Conservation (phyloP, 2,329 filamentous ascomycete genomes). For the Trichoderma sp. region DNA sequence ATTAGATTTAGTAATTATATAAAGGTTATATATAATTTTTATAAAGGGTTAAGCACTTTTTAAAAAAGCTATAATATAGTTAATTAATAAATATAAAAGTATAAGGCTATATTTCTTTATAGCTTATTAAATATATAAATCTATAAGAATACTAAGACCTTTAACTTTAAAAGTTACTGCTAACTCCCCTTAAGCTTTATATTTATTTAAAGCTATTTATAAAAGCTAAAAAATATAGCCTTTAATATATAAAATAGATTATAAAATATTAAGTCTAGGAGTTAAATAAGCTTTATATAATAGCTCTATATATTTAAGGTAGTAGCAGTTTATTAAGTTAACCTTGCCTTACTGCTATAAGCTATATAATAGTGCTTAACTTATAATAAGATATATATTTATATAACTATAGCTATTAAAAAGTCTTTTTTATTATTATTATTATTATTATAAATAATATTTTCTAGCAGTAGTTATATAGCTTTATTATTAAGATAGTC, state of each 20-base stretch:
- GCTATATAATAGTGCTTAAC: too few relatives aligned
- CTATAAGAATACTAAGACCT: not conserved
- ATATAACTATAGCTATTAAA: too few relatives aligned
- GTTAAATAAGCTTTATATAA: too few relatives aligned
- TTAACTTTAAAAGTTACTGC: not conserved
- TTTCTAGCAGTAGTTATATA: too few relatives aligned
- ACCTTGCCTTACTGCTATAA: too few relatives aligned
- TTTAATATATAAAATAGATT: slow-evolving; percentile 7
- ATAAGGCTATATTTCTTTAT: not conserved
- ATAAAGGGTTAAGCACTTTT: not conserved
- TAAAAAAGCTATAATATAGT: slow-evolving; percentile 3
- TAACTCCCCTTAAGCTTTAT: not conserved
- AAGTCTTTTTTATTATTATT: too few relatives aligned
- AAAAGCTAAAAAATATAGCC: slow-evolving; percentile 5
- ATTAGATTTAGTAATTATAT: not conserved
- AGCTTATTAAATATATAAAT: slow-evolving; percentile 1
- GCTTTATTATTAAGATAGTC: too few relatives aligned
- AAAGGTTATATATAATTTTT: not conserved
- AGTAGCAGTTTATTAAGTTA: too few relatives aligned
- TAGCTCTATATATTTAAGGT: too few relatives aligned
- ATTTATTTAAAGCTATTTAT: slow-evolving; percentile 2
- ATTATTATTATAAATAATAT: too few relatives aligned
- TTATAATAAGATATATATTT: too few relatives aligned
- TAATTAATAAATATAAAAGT: slow-evolving; percentile 2
- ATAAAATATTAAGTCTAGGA: not conserved